Base-by-base conservation (phyloP, 352 stramenopile genomes). In the Pythium sp. region DNA sequence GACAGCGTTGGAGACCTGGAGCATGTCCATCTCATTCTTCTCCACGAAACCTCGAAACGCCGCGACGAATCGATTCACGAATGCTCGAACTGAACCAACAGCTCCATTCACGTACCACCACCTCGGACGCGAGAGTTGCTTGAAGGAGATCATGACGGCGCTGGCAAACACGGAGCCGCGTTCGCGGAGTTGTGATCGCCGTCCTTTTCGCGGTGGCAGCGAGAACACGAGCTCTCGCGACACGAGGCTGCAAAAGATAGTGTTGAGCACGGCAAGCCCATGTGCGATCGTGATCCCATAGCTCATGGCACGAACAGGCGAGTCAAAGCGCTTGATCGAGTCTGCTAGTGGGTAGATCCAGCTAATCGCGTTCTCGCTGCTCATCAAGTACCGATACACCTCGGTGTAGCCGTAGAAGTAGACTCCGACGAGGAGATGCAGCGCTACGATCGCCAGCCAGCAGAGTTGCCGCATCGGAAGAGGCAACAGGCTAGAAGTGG, bases 181-280 rank as follows among this genome's bases (percentile, higher is more conserved):
- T 43, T 43, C 36, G 12, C 36, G 36, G 36, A 43, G 36, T 43
- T 43, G 36, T 2, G 36, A 43, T 43, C 36, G 11, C 12, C 36
- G 36, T 43, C 11, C 4, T 43, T 43, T 14, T 15, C 36, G 36
- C 1, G 36, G 11, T 11, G 36, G 9, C 11, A 43, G 64, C 56
- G 64, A 69, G 26, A 69, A 69, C 20, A 69, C 55, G 20, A 69
- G 47, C 24, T 69, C 64, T 9, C 64, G 41, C 15, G 64, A 64
- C 20, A 56, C 28, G 26, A 41, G 26, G 38, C 64, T 69, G 11
- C 55, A 69, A 5, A 64, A 3, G 3, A 69, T 12, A 43, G 64
- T 55, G 30, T 69, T 64, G 30, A 43, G 28, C 55, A 69, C 43
- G 9, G 56, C 56, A 28, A 69, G 24, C 3, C 46, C 15, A 55